Evolutionary conservation across 2,329 filamentous ascomycete species (phyloP).

Genomic region (Exophiala sideris): DNA sequence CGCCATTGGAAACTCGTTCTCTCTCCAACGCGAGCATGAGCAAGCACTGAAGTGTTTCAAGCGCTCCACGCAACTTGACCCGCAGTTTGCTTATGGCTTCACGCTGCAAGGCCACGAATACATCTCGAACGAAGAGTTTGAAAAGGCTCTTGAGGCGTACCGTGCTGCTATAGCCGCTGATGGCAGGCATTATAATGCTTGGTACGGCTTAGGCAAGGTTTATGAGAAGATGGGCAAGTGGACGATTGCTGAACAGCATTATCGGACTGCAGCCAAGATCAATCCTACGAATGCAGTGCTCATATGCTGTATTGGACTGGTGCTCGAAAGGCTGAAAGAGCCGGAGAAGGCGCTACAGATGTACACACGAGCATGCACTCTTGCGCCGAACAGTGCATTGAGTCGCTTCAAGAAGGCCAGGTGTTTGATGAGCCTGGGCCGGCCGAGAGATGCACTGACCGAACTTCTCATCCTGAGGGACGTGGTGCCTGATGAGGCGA

Average conservation of each 20-base stretch:
- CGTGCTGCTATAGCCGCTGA: slow-evolving; percentile 82
- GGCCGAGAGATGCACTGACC: slow-evolving; percentile 66
- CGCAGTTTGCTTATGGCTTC: slow-evolving; percentile 90
- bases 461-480: slow-evolving; percentile 89
- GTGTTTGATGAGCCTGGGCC: slow-evolving; percentile 72
- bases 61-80: slow-evolving; percentile 83
- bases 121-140: slow-evolving; percentile 93
- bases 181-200: slow-evolving; percentile 92
- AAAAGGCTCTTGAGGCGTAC: slow-evolving; percentile 86
- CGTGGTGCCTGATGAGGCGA: slow-evolving; percentile 88
- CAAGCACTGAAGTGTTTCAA: slow-evolving; percentile 94
- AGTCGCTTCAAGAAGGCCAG: slow-evolving; percentile 92
- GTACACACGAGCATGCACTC: slow-evolving; percentile 75
- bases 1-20: slow-evolving; percentile 90
- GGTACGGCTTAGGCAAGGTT: slow-evolving; percentile 80
- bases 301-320: slow-evolving; percentile 85
- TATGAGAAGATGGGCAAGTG: slow-evolving; percentile 89
- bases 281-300: slow-evolving; percentile 93
- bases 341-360: slow-evolving; percentile 72
- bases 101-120: slow-evolving; percentile 96
- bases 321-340: slow-evolving; percentile 85
- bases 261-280: slow-evolving; percentile 79
- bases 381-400: slow-evolving; percentile 76
- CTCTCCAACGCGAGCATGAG: slow-evolving; percentile 86
- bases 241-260: slow-evolving; percentile 88